Evolutionary conservation across 371 early-diverging fungal genomes (phyloP), one percentile per base, ranked within the genome.

Genomic region (Mucor velutinosus): DNA sequence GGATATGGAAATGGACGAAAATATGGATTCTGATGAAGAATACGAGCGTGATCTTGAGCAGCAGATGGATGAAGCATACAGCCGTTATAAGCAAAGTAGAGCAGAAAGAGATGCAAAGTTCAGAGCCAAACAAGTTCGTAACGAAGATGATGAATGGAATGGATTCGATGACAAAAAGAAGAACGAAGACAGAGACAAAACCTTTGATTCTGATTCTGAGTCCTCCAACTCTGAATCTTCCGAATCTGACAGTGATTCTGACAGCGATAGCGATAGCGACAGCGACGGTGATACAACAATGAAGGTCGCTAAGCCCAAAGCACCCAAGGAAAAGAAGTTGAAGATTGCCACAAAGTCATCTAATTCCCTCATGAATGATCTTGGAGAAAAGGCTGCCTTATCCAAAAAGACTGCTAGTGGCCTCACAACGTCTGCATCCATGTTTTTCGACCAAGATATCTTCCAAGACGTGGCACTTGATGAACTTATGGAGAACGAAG

Each of bases 401-500:
- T 72, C 78, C 29, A 79, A 82, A 59, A 79, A 77, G 73, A 85
- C 81, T 45, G 76, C 71, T 47, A 83, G 76, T 51, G 87, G 88
- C 47, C 84, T 95, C 27, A 91, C 92, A 4, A 92, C 90, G 56
- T 87, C 89, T 11, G 95, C 98, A 15, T 85, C 90, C 25, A 82
- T 94, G 83, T 97, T 95, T 84, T 97, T 97, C 81, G 94, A 95
- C 73, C 95, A 96, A 74, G 94, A 95, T 4, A 71, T 96, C 29
- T 97, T 97, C 81, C 89, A 94, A 73, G 85, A 82, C 30, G 70
- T 89, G 41, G 80, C 80, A 35, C 73, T 78, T 11, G 79, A 80
- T 3, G 87, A 85, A 27, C 79, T 88, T 19, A 83, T 85, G n/a
- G 88, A 88, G 37, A 85, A 87, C 39, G 89, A 89, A 1, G 85